A percentile compares a stretch with the other conserved stretches of the same genome.
Conservation (phyloP, 2,329 filamentous ascomycete species). For the Penicillium sp. region DNA sequence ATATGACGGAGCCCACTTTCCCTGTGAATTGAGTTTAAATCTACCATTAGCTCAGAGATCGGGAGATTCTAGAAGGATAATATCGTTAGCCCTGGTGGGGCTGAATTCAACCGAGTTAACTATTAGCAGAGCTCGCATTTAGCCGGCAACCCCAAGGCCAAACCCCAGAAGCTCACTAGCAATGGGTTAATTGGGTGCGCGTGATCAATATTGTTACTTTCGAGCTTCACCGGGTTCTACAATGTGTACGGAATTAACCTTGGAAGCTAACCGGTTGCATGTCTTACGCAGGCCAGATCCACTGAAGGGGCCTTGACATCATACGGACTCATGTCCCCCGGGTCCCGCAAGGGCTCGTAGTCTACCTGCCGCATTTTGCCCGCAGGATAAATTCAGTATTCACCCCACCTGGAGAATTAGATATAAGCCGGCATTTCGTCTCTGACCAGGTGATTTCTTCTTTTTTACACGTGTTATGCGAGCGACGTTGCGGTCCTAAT, state of each 20-base stretch:
- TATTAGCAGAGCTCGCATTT: background rate
- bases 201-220: background rate
- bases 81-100: background rate
- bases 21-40: background rate
- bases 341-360: background rate
- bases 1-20: background rate
- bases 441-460: background rate
- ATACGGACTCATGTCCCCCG: slow-evolving; percentile 16
- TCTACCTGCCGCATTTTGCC: background rate
- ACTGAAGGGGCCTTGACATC: slow-evolving; percentile 19
- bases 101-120: background rate
- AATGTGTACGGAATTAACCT: background rate
- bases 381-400: slow-evolving; percentile 6
- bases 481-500: background rate
- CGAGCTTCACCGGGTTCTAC: background rate
- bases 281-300: background rate
- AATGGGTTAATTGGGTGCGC: background rate
- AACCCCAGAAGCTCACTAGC: too few relatives aligned
- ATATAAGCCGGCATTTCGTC: background rate
- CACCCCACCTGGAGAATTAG: background rate
- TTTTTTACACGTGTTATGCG: background rate
- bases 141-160: background rate
- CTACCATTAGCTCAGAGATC: background rate
- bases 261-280: background rate
- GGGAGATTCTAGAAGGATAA: background rate